Percentiles rank a stretch among this genome's conserved stretches.
These are phyloP conservation scores for Penstemon barbatus DNA, from an alignment of 257 asterid genomes.

Conservation along the genomic window DNA sequence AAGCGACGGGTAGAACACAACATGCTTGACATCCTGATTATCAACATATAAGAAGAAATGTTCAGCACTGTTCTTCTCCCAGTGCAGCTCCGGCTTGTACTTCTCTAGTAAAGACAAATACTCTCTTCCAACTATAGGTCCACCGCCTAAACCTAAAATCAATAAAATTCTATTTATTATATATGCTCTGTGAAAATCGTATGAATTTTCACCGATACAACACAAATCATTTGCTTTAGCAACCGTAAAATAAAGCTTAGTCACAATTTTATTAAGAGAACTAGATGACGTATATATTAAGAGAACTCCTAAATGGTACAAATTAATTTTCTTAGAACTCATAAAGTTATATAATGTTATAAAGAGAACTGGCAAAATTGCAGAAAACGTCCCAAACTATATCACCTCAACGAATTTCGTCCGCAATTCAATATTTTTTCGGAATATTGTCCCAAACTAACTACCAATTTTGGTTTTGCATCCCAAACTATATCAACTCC, in stretches of 20 bases:
- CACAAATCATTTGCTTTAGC: neutral
- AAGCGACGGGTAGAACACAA: slow-evolving; percentile 77
- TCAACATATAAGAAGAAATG: slow-evolving; percentile 84
- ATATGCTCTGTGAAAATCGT: neutral
- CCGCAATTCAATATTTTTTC: too few species aligned
- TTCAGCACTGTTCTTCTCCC: slow-evolving; percentile 91
- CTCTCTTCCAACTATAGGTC: slow-evolving; percentile 74
- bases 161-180: neutral
- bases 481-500: too few species aligned
- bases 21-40: slow-evolving; percentile 57
- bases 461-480: too few species aligned
- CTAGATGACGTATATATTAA: too few species aligned
- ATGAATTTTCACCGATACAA: neutral
- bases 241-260: neutral
- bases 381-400: too few species aligned
- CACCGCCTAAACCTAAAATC: slow-evolving; percentile 81
- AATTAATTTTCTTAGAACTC: too few species aligned
- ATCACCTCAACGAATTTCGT: too few species aligned
- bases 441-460: too few species aligned
- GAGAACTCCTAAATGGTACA: too few species aligned
- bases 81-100: slow-evolving; percentile 69
- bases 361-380: too few species aligned
- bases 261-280: too few species aligned
- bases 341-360: too few species aligned
- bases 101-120: slow-evolving; percentile 73